Percentiles rank a stretch among this genome's conserved stretches.
phyloP scores from a whole-genome alignment of 106 monocot species.

The Acanthochlamys bracteata region DNA sequence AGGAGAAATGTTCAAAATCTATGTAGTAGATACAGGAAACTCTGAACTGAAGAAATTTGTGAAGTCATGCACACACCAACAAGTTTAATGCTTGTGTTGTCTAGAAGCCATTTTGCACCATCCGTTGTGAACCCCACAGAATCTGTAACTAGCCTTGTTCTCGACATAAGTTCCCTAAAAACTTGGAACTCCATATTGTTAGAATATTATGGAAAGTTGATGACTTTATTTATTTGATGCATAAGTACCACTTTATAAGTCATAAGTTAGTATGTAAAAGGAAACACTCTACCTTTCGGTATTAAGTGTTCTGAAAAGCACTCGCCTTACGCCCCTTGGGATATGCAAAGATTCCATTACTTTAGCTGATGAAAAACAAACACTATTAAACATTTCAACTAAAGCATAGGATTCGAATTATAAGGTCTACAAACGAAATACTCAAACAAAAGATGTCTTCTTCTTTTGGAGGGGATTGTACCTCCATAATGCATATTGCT shows the following conservation, averaged over 20 bases:
- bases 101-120: slow-evolving; percentile 83
- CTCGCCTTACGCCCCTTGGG: slow-evolving; percentile 69
- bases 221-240: too few species aligned
- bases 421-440: too few species aligned
- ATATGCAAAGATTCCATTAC: slow-evolving; percentile 78
- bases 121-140: slow-evolving; percentile 75
- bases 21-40: too few species aligned
- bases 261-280: background rate
- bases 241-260: too few species aligned
- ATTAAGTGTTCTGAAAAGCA: slow-evolving; percentile 86
- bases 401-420: too few species aligned
- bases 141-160: slow-evolving; percentile 56
- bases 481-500: too few species aligned
- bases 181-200: too few species aligned
- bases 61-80: slow-evolving; percentile 39
- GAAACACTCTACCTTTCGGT: slow-evolving; percentile 54
- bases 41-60: background rate
- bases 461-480: too few species aligned
- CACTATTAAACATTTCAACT: background rate
- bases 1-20: too few species aligned
- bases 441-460: too few species aligned
- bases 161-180: slow-evolving; percentile 66
- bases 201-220: too few species aligned
- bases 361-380: slow-evolving; percentile 56
- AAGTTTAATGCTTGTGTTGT: slow-evolving; percentile 93